phyloP scores from a whole-genome alignment of 2,329 filamentous ascomycete genomes.

The Esteya vermicola region DNA sequence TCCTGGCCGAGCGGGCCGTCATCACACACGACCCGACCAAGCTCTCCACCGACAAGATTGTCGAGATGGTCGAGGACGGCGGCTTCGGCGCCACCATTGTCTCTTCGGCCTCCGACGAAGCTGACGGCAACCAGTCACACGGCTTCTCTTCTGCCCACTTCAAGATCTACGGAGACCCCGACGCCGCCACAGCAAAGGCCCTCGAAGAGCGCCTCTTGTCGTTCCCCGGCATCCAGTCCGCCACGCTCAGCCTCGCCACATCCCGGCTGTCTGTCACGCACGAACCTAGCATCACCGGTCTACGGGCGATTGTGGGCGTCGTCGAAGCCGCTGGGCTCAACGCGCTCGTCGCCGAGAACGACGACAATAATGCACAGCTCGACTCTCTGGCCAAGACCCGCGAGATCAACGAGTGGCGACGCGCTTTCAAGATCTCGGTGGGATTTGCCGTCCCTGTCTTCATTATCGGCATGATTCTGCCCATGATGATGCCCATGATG shows the following conservation, averaged over 20 bases:
- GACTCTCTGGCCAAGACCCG: slow-evolving; percentile 93
- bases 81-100: slow-evolving; percentile 80
- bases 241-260: slow-evolving; percentile 56
- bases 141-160: slow-evolving; percentile 54
- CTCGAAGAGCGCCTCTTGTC: slow-evolving; percentile 55
- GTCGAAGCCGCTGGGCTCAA: slow-evolving; percentile 79
- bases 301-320: slow-evolving; percentile 68
- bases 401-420: slow-evolving; percentile 87
- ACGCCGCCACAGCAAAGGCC: slow-evolving; percentile 54
- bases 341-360: slow-evolving; percentile 74
- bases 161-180: slow-evolving; percentile 68
- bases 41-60: slow-evolving; percentile 59
- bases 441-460: slow-evolving; percentile 84
- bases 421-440: slow-evolving; percentile 63
- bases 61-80: slow-evolving; percentile 72
- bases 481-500: slow-evolving; percentile 64
- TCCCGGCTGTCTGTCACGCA: slow-evolving; percentile 63
- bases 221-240: slow-evolving; percentile 60
- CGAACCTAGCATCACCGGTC: slow-evolving; percentile 55
- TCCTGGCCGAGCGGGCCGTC: slow-evolving; percentile 83
- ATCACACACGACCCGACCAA: slow-evolving; percentile 66
- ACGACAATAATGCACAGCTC: slow-evolving; percentile 93
- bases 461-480: slow-evolving; percentile 82
- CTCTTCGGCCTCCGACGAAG: slow-evolving; percentile 52
- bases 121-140: slow-evolving; percentile 20